Percentiles rank a stretch among this genome's conserved stretches.
These are phyloP conservation scores for Saposhnikovia divaricata DNA, from an alignment of 129 eudicot genomes.

Conservation along the genomic window DNA sequence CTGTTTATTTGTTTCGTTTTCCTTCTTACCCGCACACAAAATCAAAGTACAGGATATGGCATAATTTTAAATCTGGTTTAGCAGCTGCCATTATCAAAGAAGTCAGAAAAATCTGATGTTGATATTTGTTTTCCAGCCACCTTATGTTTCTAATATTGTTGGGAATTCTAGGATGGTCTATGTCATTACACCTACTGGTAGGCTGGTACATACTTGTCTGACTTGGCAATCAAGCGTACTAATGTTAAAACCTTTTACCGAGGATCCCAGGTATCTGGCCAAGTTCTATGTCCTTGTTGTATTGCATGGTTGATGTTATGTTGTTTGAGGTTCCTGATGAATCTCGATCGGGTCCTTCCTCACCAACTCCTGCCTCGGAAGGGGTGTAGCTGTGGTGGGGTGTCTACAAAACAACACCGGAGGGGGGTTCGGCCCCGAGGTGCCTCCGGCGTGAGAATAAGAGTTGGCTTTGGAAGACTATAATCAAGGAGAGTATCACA, in stretches of 20 bases:
- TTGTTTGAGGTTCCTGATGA: constrained; percentile 45
- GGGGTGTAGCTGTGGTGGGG: no score
- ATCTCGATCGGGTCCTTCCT: no score
- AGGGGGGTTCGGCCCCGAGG: no score
- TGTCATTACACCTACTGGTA: constrained; percentile 61
- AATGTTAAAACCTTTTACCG: constrained; percentile 82
- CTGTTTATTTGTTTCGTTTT: no score
- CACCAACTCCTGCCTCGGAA: no score
- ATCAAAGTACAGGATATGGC: constrained; percentile 73
- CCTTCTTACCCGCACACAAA: no score
- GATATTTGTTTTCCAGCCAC: constrained; percentile 69
- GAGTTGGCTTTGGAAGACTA: no score
- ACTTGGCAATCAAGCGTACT: constrained; percentile 86
- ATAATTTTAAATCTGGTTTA: constrained; percentile 71
- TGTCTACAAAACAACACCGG: no score
- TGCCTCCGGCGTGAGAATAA: no score
- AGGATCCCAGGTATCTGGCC: constrained; percentile 50
- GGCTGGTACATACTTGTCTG: constrained; percentile 77
- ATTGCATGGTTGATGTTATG: constrained; percentile 56
- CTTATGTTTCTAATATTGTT: constrained; percentile 82
- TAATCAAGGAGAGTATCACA: no score
- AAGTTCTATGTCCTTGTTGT: constrained; percentile 85
- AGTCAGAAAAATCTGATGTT: constrained; percentile 30
- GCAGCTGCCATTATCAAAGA: constrained; percentile 92
- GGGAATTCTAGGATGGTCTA: constrained; percentile 83